These are phyloP conservation scores for Picochlorum sp. DNA, from an alignment of 139 green algal species.

Conservation along the genomic window DNA sequence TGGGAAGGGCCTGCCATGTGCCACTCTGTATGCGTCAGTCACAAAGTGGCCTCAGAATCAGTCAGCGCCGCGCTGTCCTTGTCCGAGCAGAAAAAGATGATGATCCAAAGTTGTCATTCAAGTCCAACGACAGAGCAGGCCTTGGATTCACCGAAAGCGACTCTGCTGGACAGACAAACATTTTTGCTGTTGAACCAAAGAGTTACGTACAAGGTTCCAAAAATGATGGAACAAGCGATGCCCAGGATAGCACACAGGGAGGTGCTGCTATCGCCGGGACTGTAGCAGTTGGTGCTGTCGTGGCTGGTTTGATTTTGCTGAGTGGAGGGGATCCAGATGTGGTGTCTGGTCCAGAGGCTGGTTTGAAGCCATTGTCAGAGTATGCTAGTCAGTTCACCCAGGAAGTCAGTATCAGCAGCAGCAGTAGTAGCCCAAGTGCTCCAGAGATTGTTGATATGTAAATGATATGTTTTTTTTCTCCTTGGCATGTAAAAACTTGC, in stretches of 20 bases:
- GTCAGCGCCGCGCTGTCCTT: background rate
- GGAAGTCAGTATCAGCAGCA: conserved; percentile 10
- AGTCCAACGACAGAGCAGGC: conserved; percentile 17
- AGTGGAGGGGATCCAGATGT: conserved; percentile 5
- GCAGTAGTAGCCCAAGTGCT: background rate
- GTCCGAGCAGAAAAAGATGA: background rate
- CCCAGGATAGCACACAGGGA: background rate
- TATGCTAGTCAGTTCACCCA: conserved; percentile 18
- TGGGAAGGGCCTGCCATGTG: background rate
- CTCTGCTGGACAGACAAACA: conserved; percentile 58
- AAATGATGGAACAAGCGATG: conserved; percentile 12
- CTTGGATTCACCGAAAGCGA: conserved; percentile 51
- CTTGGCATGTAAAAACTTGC: background rate
- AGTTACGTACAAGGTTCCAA: conserved; percentile 23
- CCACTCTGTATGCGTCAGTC: background rate
- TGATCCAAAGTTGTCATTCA: conserved; percentile 16
- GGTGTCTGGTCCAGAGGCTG: conserved; percentile 8
- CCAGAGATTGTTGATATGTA: background rate
- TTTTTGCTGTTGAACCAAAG: conserved; percentile 51
- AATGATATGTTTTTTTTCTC: conserved; percentile 2
- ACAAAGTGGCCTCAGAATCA: background rate
- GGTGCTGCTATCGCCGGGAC: conserved; percentile 10
- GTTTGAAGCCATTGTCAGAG: conserved; percentile 6
- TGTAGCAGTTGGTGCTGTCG: conserved; percentile 11
- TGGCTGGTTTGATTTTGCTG: conserved; percentile 15